These are phyloP conservation scores for Fraxinus xanthoxyloides DNA, from an alignment of 305 asterid species.

Conservation along the genomic window DNA sequence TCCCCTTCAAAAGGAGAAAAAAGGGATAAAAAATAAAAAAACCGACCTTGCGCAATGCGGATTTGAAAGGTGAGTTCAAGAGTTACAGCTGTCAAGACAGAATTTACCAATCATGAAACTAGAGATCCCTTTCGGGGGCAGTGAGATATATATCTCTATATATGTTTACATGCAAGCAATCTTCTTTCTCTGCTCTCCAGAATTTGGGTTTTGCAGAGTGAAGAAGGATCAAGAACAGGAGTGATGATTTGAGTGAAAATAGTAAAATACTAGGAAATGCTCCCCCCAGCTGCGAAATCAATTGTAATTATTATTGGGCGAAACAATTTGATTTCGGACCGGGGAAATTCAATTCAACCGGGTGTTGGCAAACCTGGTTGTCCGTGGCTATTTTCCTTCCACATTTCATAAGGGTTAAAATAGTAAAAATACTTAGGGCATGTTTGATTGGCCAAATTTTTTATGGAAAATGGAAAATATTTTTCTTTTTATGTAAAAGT, in stretches of 20 bases:
- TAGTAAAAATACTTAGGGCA: background rate
- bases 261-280: background rate
- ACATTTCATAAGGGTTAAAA: background rate
- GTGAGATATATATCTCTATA: background rate
- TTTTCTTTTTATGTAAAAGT: too few relatives aligned
- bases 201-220: conserved; percentile 31
- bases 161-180: conserved; percentile 29
- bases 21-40: background rate
- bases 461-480: too few relatives aligned
- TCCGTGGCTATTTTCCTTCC: background rate
- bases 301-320: conserved; percentile 22
- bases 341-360: conserved; percentile 10
- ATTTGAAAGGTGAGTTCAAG: conserved; percentile 19
- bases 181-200: conserved; percentile 19
- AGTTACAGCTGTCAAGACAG: conserved; percentile 24
- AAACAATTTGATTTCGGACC: conserved; percentile 11
- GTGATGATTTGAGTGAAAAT: conserved; percentile 6
- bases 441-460: too few relatives aligned
- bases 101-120: conserved; percentile 13
- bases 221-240: conserved; percentile 30
- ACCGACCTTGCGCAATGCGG: conserved; percentile 35
- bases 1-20: conserved; percentile 11
- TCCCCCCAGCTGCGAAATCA: background rate
- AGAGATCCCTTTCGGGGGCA: conserved; percentile 17
- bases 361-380: background rate